phyloP scores from a whole-genome alignment of 192 early-diverging fungal genomes.

The Mortierella claussenii region DNA sequence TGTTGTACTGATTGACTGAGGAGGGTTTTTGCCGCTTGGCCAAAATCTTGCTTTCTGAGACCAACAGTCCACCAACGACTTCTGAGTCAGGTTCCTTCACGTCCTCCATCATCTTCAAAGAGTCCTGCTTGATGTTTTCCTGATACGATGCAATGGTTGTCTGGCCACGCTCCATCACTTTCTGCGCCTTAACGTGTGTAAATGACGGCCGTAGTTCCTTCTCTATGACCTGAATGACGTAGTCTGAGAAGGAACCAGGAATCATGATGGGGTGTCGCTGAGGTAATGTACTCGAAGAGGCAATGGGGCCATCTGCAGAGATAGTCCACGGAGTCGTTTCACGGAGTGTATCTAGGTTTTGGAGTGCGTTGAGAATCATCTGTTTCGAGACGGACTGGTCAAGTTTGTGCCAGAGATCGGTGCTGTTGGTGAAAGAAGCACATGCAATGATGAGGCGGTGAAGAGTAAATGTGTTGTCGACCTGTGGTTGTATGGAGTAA shows the following conservation, averaged over 20 bases:
- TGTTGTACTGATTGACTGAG: neutral
- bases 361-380: neutral
- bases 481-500: neutral
- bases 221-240: constrained; percentile 37
- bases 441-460: constrained; percentile 38
- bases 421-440: constrained; percentile 36
- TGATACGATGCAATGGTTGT: constrained; percentile 27
- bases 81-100: neutral
- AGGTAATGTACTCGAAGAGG: neutral
- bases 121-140: constrained; percentile 4
- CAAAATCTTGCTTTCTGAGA: neutral
- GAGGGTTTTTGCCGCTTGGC: neutral
- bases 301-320: neutral
- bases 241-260: constrained; percentile 31
- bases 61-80: neutral
- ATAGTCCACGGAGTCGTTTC: constrained; percentile 28
- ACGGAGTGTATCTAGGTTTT: constrained; percentile 16
- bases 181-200: constrained; percentile 28
- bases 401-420: constrained; percentile 25
- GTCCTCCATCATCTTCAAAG: neutral
- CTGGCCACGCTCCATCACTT: constrained; percentile 13
- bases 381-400: neutral
- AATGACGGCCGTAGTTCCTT: constrained; percentile 37
- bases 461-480: constrained; percentile 36
- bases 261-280: constrained; percentile 9